These are phyloP conservation scores for Dictyostelium firmibasis DNA, from an alignment of 78 protist species.

Conservation along the genomic window DNA sequence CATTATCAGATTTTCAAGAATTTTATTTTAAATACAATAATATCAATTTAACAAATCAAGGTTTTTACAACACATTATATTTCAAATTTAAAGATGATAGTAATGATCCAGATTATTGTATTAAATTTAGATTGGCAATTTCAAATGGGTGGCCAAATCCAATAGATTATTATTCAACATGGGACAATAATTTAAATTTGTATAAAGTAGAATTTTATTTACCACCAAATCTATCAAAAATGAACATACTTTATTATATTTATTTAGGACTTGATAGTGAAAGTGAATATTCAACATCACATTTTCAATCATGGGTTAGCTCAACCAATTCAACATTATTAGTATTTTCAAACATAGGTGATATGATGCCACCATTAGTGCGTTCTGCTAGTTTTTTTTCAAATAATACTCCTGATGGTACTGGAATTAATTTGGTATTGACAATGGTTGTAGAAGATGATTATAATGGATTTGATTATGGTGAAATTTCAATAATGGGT, in stretches of 20 bases:
- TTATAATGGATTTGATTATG: background rate
- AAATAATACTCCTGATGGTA: no score
- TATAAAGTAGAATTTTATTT: background rate
- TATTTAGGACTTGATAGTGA: background rate
- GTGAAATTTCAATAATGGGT: background rate
- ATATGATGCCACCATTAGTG: background rate
- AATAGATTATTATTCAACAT: background rate
- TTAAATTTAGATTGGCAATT: background rate
- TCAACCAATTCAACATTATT: background rate
- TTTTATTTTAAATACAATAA: background rate
- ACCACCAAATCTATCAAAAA: background rate
- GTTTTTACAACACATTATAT: background rate
- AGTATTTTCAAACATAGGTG: background rate
- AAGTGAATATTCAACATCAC: background rate
- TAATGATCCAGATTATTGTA: background rate
- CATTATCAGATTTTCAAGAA: background rate
- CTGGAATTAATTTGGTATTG: no score
- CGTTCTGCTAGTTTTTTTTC: no score
- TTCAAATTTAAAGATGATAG: background rate
- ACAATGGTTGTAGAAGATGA: background rate
- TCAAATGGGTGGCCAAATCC: background rate
- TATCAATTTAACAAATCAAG: background rate
- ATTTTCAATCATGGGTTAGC: background rate
- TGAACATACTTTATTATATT: background rate
- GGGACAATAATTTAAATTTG: background rate